Evolutionary conservation across 805 yeast genomes (phyloP).

Genomic region (Teunomyces gatunensis): DNA sequence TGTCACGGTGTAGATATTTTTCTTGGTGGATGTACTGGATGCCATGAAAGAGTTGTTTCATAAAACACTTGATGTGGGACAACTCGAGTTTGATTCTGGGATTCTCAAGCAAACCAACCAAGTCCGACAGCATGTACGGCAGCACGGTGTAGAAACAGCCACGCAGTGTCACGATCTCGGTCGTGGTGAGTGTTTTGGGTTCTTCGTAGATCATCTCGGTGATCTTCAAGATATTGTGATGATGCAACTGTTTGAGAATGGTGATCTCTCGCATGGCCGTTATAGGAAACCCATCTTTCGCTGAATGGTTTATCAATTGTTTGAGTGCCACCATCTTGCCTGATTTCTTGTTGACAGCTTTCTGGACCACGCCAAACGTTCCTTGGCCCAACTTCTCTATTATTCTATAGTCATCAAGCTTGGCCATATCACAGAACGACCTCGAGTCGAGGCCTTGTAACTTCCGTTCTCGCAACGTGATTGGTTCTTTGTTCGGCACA

Average conservation of each 20-base stretch:
- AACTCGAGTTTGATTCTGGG: slow-evolving; percentile 59
- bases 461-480: not conserved
- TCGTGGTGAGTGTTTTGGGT: slow-evolving; percentile 26
- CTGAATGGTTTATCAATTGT: slow-evolving; percentile 73
- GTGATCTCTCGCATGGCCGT: slow-evolving; percentile 93
- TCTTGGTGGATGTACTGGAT: slow-evolving; percentile 73
- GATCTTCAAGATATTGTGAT: slow-evolving; percentile 71
- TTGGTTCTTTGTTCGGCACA: not conserved
- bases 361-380: slow-evolving; percentile 71
- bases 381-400: slow-evolving; percentile 44
- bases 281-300: slow-evolving; percentile 83
- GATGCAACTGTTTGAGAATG: slow-evolving; percentile 67
- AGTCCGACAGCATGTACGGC: slow-evolving; percentile 89
- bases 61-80: slow-evolving; percentile 77
- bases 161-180: slow-evolving; percentile 34
- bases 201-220: slow-evolving; percentile 68
- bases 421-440: slow-evolving; percentile 31
- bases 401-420: slow-evolving; percentile 29
- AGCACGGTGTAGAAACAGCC: slow-evolving; percentile 78
- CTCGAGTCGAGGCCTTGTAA: not conserved
- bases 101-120: slow-evolving; percentile 85
- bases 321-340: slow-evolving; percentile 79
- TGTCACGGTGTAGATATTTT: slow-evolving; percentile 75
- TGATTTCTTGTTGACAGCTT: slow-evolving; percentile 59
- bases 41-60: slow-evolving; percentile 76